Base-by-base conservation (phyloP, 257 asterid genomes). In the Nicotiana tomentosiformis region DNA sequence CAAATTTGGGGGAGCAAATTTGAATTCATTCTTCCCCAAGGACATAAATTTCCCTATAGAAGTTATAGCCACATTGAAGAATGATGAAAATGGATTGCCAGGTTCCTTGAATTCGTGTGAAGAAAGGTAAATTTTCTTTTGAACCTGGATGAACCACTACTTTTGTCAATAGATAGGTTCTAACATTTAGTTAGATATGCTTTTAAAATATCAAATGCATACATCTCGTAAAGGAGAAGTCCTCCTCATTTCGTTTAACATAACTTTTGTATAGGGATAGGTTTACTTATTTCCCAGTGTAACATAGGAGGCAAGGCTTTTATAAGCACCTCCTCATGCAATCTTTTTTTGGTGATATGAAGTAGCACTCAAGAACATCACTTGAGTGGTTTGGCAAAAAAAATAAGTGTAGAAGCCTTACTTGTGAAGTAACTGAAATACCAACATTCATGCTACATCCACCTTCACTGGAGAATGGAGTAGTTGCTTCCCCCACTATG, bases 371-470 rank as follows among this genome's bases (percentile, higher is more conserved):
- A 37, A 10, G 46, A 46, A 51, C 37, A 49, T 37, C 32, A 51
- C 17, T 46, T 4, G 35, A 20, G 17, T 49, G 32, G 18, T 64
- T 37, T 15, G 43, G 60, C 37, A 11, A 12, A 5, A 46, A 61
- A 68, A 51, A n/a, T 0, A 12, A n/a, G 58, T 20, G 29, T 56
- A 46, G 30, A 39, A 68, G 49, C 64, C 56, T 35, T 82, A 69
- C 78, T 68, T 37, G 70, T 66, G 46, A 66, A 65, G 61, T 81
- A 81, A 72, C 78, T 80, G 82, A 23, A 74, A 80, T 8, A 88
- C 93, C 87, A 61, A 95, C 97, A 93, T 91, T 89, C 78, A 81
- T 80, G 88, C 93, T 90, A 62, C 95, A 88, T 82, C 91, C 98
- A 82, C 91, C 92, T 84, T 91, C 99, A 86, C 96, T 93, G 84